Conservation (phyloP, 169 alveolate genomes). For the Theileria annulata region DNA sequence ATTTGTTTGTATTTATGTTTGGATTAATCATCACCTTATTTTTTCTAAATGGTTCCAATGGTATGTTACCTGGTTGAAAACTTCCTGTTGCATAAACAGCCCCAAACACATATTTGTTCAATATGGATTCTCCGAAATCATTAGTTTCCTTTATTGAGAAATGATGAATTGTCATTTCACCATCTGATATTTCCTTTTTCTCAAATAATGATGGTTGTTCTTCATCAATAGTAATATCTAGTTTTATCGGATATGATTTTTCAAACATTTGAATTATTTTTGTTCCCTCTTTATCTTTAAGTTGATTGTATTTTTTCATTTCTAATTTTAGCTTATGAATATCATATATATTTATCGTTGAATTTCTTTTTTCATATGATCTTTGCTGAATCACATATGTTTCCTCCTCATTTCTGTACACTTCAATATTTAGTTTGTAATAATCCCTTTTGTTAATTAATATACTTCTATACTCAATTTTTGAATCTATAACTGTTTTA, state of each 20-base stretch:
- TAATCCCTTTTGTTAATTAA: neutral
- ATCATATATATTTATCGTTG: neutral
- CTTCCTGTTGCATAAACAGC: too few relatives aligned
- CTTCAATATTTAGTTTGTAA: neutral
- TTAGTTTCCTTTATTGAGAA: neutral
- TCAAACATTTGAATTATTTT: neutral
- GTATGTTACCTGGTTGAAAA: too few relatives aligned
- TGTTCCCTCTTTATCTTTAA: neutral
- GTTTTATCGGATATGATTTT: neutral
- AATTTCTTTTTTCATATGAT: neutral
- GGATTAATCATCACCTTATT: too few relatives aligned
- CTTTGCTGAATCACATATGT: neutral
- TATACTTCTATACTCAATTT: neutral
- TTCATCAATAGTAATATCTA: neutral
- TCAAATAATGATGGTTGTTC: neutral
- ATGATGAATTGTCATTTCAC: neutral
- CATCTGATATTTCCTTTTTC: neutral
- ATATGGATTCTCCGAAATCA: neutral
- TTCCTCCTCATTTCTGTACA: neutral
- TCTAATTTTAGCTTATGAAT: too few relatives aligned
- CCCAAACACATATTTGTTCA: neutral
- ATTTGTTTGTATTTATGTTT: too few relatives aligned
- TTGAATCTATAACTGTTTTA: neutral
- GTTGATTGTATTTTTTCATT: neutral
- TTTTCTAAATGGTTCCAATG: too few relatives aligned